Evolutionary conservation across 306 rosid species (phyloP).

Genomic region (Rubus idaeus): DNA sequence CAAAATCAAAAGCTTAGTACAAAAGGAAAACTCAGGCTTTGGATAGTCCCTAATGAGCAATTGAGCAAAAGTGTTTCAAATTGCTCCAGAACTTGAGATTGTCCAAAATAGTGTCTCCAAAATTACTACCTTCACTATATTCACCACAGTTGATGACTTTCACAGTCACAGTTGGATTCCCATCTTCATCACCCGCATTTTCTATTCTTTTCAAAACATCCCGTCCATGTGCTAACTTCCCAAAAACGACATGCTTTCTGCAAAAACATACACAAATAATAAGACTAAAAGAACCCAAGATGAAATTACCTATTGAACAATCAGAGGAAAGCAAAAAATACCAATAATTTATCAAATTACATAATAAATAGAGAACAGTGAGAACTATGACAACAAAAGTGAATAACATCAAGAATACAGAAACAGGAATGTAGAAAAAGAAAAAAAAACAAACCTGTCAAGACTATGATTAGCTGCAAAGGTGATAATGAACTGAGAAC

Average conservation of each 20-base stretch:
- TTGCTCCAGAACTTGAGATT: not conserved
- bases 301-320: not conserved
- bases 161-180: conserved; percentile 80
- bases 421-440: not conserved
- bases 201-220: conserved; percentile 72
- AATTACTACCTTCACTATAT: conserved; percentile 62
- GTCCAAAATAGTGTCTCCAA: not conserved
- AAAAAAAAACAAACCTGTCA: conserved; percentile 62
- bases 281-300: not conserved
- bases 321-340: not conserved
- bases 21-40: not conserved
- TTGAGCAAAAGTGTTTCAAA: not conserved
- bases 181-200: conserved; percentile 73
- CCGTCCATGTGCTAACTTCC: conserved; percentile 80
- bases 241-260: conserved; percentile 91
- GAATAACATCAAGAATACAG: not conserved
- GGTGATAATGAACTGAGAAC: conserved; percentile 87
- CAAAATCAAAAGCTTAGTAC: conserved; percentile 12
- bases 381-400: not conserved
- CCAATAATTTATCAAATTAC: not conserved
- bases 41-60: not conserved
- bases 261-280: conserved; percentile 23
- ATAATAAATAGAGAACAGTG: not conserved
- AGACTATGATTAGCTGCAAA: conserved; percentile 70
- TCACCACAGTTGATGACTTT: conserved; percentile 91